These are phyloP conservation scores for Asterochloris erici DNA, from an alignment of 139 green algal species.

Conservation along the genomic window DNA sequence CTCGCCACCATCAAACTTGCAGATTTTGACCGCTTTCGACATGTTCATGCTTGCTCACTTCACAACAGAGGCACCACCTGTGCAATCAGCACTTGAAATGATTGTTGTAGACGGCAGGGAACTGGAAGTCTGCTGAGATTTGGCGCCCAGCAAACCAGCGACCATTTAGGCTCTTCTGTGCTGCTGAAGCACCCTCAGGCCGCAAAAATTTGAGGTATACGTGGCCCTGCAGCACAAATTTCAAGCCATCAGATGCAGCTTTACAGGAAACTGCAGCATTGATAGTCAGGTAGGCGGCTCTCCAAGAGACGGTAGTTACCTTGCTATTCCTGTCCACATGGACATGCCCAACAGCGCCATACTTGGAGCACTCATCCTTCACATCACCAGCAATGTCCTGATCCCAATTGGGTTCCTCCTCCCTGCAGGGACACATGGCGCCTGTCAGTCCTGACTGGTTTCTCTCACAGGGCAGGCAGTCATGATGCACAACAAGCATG, in stretches of 20 bases:
- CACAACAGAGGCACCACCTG: no score
- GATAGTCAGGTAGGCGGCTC: background rate
- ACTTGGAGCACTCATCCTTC: constrained; percentile 86
- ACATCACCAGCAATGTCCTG: constrained; percentile 89
- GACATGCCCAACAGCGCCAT: constrained; percentile 76
- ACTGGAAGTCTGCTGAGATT: constrained; percentile 87
- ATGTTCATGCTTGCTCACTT: no score
- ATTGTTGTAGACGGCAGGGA: constrained; percentile 64
- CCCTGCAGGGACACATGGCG: constrained; percentile 27
- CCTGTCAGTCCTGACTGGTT: background rate
- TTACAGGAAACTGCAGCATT: background rate
- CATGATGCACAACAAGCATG: background rate
- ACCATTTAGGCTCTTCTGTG: constrained; percentile 77
- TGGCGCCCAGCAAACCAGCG: constrained; percentile 83
- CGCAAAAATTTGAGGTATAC: constrained; percentile 88
- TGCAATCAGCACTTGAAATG: constrained; percentile 49
- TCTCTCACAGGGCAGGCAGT: background rate
- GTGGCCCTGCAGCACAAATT: constrained; percentile 67
- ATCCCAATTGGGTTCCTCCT: constrained; percentile 80
- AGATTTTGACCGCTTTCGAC: no score
- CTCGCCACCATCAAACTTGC: no score
- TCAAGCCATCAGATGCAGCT: background rate
- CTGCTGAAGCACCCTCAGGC: constrained; percentile 52
- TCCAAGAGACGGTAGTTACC: constrained; percentile 28
- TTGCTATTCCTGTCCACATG: constrained; percentile 79